These are phyloP conservation scores for Ailanthus altissimus DNA, from an alignment of 345 rosid genomes.

Conservation along the genomic window DNA sequence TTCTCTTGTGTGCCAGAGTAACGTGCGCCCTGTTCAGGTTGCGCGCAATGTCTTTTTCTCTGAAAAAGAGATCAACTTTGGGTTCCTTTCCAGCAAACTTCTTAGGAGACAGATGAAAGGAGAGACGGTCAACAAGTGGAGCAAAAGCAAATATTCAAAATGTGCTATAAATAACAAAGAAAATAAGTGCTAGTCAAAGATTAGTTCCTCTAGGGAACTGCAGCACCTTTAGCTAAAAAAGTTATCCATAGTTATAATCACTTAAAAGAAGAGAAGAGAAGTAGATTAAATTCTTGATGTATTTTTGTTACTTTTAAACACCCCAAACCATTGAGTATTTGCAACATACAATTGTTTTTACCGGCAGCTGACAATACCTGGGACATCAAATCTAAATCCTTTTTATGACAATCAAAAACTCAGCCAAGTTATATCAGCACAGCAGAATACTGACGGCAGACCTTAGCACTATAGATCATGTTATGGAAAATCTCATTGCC, in stretches of 20 bases:
- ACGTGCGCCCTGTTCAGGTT: slow-evolving; percentile 64
- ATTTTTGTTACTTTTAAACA: background rate
- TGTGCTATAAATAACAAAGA: background rate
- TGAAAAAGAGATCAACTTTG: slow-evolving; percentile 47
- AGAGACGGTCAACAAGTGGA: background rate
- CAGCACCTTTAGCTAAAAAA: background rate
- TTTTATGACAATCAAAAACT: background rate
- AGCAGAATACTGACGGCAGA: background rate
- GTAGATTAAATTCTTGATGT: background rate
- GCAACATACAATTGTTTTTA: background rate
- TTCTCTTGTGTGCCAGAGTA: slow-evolving; percentile 92
- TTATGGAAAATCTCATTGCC: background rate
- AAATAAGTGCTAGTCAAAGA: background rate
- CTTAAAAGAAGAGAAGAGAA: background rate
- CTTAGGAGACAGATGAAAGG: background rate
- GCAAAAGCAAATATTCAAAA: background rate
- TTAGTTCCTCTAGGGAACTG: background rate
- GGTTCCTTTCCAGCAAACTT: slow-evolving; percentile 62
- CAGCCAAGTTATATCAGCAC: background rate
- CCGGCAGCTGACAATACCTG: background rate
- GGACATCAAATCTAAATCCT: background rate
- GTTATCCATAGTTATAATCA: background rate
- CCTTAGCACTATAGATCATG: background rate
- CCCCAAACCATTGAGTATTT: background rate
- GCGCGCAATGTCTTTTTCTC: slow-evolving; percentile 50